These are phyloP conservation scores for Melanopsichium pennsylvanicum DNA, from an alignment of 1,284 basidiomycete genomes.

Conservation along the genomic window DNA sequence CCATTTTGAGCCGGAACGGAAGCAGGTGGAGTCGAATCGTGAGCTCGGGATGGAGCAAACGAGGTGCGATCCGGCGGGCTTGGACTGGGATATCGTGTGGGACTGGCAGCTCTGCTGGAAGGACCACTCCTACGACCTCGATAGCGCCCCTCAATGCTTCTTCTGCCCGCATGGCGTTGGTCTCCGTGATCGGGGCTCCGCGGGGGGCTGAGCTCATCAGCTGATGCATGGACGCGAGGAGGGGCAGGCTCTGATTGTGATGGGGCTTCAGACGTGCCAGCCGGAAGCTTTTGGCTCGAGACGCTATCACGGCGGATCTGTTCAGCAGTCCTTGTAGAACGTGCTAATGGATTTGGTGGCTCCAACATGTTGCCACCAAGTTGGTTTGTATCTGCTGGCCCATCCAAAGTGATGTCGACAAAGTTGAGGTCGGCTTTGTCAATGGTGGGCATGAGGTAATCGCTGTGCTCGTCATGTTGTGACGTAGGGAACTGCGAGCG, in stretches of 20 bases:
- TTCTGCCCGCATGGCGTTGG: neutral
- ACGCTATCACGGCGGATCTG: constrained; percentile 36
- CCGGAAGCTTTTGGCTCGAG: constrained; percentile 13
- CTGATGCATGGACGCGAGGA: neutral
- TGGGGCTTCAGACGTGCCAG: neutral
- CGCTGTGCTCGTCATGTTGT: neutral
- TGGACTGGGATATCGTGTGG: constrained; percentile 5
- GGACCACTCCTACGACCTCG: constrained; percentile 25
- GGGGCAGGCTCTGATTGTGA: neutral
- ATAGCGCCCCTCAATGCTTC: constrained; percentile 33
- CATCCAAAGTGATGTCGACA: constrained; percentile 39
- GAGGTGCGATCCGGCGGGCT: constrained; percentile 14
- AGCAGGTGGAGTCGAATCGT: neutral
- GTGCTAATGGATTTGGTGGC: constrained; percentile 9
- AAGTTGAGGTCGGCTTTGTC: constrained; percentile 42
- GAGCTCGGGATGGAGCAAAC: neutral
- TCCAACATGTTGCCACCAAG: neutral
- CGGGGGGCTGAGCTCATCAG: constrained; percentile 9
- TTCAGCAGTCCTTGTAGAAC: constrained; percentile 27
- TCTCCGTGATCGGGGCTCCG: constrained; percentile 4
- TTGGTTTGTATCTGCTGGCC: neutral
- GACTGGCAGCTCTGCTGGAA: constrained; percentile 32
- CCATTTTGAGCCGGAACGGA: neutral
- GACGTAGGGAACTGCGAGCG: neutral
- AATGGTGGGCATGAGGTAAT: neutral